Base-by-base conservation (phyloP, 2,329 filamentous ascomycete species). In the Chrysoporthe puriensis region DNA sequence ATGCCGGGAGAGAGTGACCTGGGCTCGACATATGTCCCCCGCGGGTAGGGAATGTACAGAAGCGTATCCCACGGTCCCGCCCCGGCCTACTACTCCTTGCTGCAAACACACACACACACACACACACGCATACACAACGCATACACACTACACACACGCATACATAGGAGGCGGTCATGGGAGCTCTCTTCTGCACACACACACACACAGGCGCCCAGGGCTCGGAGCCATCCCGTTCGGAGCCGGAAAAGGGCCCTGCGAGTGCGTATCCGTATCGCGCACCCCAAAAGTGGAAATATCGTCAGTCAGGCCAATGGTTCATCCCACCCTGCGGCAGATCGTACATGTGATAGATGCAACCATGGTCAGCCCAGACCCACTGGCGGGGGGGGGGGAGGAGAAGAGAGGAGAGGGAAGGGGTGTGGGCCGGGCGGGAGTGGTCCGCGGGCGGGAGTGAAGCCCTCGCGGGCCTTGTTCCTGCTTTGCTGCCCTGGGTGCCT, bases 271-370 rank as follows among this genome's bases (percentile, higher is more conserved):
- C 40, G 46, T 14, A 50, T 40, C 36, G 9, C 9, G 36, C 9
- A 40, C 36, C 36, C 26, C 26, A 26, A 40, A 32, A 50, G 16
- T 11, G 40, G 56, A 40, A 50, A 42, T 21, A 16, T 16, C 36
- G 58, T 46, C 67, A 64, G 62, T 56, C 48, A 50, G 59, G 48
- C 21, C 8, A 66, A 66, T 64, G 60, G 63, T 36, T 36, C 36
- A 60, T 58, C 26, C 14, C 40, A 43, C 43, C 36, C 62, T 44
- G 59, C 34, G 63, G 59, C 42, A 59, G 18, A 42, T 40, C 26
- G 14, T 44, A 66, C 52, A 50, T 63, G 52, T 48, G 59, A 56
- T 62, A 60, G 54, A 54, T n/a, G 62, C 50, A 63, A 36, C 50
- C 34, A 18, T 62, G 60, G 46, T 52, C 46, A 62, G 60, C 46